Conservation (phyloP, 1,284 basidiomycete genomes). For the Rhodotorula sp. region DNA sequence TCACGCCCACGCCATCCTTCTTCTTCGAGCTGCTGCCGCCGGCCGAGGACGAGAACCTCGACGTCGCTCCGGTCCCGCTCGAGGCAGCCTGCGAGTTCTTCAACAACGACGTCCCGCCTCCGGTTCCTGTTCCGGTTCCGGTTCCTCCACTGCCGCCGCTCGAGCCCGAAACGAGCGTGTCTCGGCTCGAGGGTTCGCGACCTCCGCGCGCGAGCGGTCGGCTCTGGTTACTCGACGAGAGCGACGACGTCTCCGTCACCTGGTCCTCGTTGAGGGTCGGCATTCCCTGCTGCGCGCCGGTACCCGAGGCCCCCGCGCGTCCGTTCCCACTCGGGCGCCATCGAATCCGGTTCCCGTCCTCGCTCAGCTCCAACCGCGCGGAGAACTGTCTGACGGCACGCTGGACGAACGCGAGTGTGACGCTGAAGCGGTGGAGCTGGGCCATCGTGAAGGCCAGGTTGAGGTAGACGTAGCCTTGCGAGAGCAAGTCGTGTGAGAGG, state of each 20-base stretch:
- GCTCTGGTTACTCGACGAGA: not conserved
- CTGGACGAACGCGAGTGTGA: slow-evolving; percentile 35
- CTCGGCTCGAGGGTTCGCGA: not conserved
- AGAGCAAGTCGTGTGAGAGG: slow-evolving; percentile 32
- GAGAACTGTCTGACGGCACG: slow-evolving; percentile 29
- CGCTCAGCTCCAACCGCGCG: slow-evolving; percentile 27
- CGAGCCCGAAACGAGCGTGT: slow-evolving; percentile 1
- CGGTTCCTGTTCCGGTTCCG: too few relatives aligned
- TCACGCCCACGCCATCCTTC: not conserved
- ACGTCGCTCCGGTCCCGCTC: slow-evolving; percentile 1
- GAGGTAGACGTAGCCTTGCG: slow-evolving; percentile 37
- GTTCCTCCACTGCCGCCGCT: slow-evolving; percentile 1
- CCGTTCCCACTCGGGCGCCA: slow-evolving; percentile 20
- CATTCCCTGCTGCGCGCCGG: not conserved
- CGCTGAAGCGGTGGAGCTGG: slow-evolving; percentile 27
- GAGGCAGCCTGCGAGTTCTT: slow-evolving; percentile 4
- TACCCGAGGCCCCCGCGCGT: too few relatives aligned
- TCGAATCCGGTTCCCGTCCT: slow-evolving; percentile 27
- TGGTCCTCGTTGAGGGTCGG: not conserved
- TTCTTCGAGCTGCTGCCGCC: too few relatives aligned
- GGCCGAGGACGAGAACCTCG: not conserved
- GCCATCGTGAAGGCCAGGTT: slow-evolving; percentile 39
- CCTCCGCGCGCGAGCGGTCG: not conserved
- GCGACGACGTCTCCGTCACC: not conserved
- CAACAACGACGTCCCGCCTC: not conserved